These are phyloP conservation scores for Suhomyces bokatorum DNA, from an alignment of 1,139 yeast species.

Conservation along the genomic window DNA sequence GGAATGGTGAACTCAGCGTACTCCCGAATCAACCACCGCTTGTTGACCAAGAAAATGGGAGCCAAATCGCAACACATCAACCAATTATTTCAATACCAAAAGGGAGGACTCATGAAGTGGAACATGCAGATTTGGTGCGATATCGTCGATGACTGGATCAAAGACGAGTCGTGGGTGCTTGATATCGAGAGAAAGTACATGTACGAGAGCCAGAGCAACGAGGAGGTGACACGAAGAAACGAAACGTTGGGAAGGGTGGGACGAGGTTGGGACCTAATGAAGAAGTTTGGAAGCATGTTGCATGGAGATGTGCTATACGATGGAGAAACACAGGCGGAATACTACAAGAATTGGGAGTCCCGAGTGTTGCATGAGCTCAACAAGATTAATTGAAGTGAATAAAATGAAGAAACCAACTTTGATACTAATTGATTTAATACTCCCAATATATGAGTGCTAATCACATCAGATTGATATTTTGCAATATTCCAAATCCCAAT, in stretches of 20 bases:
- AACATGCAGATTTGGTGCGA: conserved; percentile 54
- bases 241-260: conserved; percentile 38
- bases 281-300: conserved; percentile 39
- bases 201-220: conserved; percentile 28
- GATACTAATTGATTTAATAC: no score
- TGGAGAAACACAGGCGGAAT: conserved; percentile 29
- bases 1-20: conserved; percentile 65
- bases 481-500: no score
- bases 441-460: no score
- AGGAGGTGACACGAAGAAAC: conserved; percentile 16
- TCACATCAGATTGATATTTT: no score
- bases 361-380: conserved; percentile 6
- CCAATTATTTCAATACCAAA: conserved; percentile 54
- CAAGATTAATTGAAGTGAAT: neutral
- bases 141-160: conserved; percentile 52
- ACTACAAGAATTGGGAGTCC: conserved; percentile 37
- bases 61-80: conserved; percentile 48
- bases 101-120: conserved; percentile 49
- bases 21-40: conserved; percentile 50
- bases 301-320: conserved; percentile 33
- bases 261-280: conserved; percentile 32
- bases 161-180: conserved; percentile 55
- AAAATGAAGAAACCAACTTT: no score
- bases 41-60: conserved; percentile 48
- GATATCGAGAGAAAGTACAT: conserved; percentile 45